Evolutionary conservation across 139 green algal genomes (phyloP), one percentile per base, ranked within the genome.

Genomic region (Tetradesmus lagerheimii): DNA sequence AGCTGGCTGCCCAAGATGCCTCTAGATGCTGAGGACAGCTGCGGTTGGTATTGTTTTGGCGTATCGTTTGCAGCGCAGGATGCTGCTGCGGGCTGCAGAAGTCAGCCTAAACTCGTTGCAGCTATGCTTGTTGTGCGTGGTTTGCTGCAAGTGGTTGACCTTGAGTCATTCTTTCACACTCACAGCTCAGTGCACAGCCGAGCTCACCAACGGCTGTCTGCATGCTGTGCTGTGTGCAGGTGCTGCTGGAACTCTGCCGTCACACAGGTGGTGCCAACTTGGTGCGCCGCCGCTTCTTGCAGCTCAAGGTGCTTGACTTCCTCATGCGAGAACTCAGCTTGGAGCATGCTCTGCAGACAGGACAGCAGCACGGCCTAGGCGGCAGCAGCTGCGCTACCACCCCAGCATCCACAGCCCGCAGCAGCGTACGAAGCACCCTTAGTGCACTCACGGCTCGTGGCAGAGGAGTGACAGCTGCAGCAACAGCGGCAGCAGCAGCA

Each of bases 241-340:
- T 89, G 31, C 67, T 89, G 23, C 85, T 89, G 34, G 71, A 71
- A 27, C 43, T 89, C 6, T 57, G 71, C 85, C 76, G 45, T 23
- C 85, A 89, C 35, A 62, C 41, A 5, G 31, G 34, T 18, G 85
- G 38, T n/a, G 66, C 71, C n/a, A 83, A 89, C 35, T 74, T 37
- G 23, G 85, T 83, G 25, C 71, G 85, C 14, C 85, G 85, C 15
- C 43, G 85, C 38, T 89, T 89, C n/a, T 31, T 84, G 85, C 85
- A 74, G 71, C 71, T 89, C 35, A 83, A 83, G 31, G 47, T 83
- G n/a, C 45, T 89, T 4, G 85, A 89, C 11, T 89, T 89, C n/a
- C 41, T 89, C 0, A 27, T 50, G 0, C 71, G 67, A 1, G 85
- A 89, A 74, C 29, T 84, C 1, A 84, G 71, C 34, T 15, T 89